phyloP scores from a whole-genome alignment of 495 filamentous ascomycete species.

The Chaetomidium leptoderma region DNA sequence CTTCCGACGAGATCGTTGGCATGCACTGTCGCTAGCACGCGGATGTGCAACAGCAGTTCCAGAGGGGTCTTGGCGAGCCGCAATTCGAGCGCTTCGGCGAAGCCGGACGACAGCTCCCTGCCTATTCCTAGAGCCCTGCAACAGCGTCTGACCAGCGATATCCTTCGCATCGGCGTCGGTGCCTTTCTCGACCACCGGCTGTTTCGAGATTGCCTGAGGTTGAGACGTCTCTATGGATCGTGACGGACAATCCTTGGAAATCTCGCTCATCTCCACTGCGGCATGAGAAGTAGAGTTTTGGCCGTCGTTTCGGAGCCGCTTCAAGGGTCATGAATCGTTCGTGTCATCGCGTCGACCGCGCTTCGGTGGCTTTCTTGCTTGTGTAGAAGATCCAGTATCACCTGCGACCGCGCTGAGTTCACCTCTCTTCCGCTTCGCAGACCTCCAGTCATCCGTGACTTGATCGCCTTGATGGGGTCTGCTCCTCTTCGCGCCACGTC shows the following conservation, averaged over 20 bases:
- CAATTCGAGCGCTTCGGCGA: conserved; percentile 9
- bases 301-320: conserved; percentile 3
- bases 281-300: background rate
- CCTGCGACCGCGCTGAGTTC: background rate
- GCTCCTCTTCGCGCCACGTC: background rate
- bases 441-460: background rate
- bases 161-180: background rate
- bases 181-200: background rate
- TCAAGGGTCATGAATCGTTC: background rate
- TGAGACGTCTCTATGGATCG: background rate
- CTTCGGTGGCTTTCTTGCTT: background rate
- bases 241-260: background rate
- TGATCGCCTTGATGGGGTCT: background rate
- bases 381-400: background rate
- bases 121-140: background rate
- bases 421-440: conserved; percentile 1
- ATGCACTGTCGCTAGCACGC: background rate
- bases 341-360: background rate
- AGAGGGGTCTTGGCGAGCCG: background rate
- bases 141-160: background rate
- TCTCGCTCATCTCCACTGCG: background rate
- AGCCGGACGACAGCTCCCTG: background rate
- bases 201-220: background rate
- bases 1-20: background rate
- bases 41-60: background rate